Evolutionary conservation across 371 early-diverging fungal genomes (phyloP).

Genomic region (Mortierella sp.): DNA sequence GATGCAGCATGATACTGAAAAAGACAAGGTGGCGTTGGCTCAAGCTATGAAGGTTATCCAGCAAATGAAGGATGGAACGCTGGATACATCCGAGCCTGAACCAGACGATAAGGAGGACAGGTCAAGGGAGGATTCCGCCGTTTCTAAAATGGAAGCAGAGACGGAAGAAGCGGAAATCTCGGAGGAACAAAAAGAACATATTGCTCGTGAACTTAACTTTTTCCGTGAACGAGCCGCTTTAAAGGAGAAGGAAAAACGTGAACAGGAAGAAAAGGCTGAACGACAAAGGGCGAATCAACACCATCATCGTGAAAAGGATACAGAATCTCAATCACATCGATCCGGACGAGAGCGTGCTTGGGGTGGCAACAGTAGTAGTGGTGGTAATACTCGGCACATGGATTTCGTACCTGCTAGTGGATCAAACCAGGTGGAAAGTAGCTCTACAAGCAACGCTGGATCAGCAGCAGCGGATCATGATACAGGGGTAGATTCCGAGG

Average conservation of each 20-base stretch:
- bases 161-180: conserved; percentile 51
- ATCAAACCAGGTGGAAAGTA: conserved; percentile 51
- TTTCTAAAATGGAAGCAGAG: conserved; percentile 13
- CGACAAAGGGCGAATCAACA: conserved; percentile 22
- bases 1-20: conserved; percentile 55
- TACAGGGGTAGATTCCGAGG: conserved; percentile 68
- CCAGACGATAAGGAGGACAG: conserved; percentile 42
- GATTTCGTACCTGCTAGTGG: conserved; percentile 55
- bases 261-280: conserved; percentile 55
- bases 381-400: conserved; percentile 29
- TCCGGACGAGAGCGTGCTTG: conserved; percentile 54
- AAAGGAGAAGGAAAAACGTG: conserved; percentile 62
- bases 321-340: conserved; percentile 31
- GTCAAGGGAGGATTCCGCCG: conserved; percentile 13
- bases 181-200: conserved; percentile 62
- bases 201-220: conserved; percentile 70
- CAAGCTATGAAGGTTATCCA: conserved; percentile 55
- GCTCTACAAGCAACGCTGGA: conserved; percentile 8
- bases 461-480: conserved; percentile 40
- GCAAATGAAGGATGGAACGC: conserved; percentile 58
- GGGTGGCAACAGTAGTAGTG: conserved; percentile 27
- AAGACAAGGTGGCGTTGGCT: conserved; percentile 54
- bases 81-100: conserved; percentile 31
- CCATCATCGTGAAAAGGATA: conserved; percentile 29
- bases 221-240: conserved; percentile 74